phyloP scores from a whole-genome alignment of 1,139 yeast species.

The Saccharomyces hybrid region DNA sequence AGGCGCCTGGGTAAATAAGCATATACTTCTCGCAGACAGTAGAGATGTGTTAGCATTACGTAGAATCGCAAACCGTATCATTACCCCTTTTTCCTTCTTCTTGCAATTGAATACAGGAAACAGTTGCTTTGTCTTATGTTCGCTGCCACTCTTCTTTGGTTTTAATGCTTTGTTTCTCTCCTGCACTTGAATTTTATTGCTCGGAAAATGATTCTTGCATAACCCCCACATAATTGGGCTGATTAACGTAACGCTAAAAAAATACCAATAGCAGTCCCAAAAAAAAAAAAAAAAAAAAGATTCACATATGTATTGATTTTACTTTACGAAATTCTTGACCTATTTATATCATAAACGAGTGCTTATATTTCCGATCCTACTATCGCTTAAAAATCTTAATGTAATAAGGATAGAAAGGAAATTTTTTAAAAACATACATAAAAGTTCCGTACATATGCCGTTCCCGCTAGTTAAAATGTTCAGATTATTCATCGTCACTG shows the following conservation, averaged over 20 bases:
- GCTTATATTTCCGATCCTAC: not conserved
- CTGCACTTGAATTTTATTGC: not conserved
- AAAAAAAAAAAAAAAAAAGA: not conserved
- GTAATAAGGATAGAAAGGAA: not conserved
- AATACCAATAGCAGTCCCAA: not conserved
- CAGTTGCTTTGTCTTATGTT: not conserved
- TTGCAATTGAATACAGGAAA: not conserved
- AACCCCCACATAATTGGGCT: not conserved
- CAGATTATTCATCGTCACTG: slow-evolving; percentile 24
- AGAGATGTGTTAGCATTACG: not conserved
- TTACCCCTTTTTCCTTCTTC: not conserved
- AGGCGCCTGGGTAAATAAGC: not conserved
- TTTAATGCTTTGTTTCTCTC: slow-evolving; percentile 4
- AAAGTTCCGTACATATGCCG: not conserved
- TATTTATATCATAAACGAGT: not conserved
- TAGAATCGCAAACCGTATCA: not conserved
- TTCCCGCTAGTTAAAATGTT: not conserved
- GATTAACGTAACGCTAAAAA: slow-evolving; percentile 1
- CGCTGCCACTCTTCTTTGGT: not conserved
- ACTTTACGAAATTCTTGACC: not conserved
- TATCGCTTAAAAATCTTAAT: not conserved
- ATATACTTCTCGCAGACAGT: not conserved
- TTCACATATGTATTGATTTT: not conserved
- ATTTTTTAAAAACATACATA: not conserved
- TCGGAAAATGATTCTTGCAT: not conserved